Percentiles rank a stretch among this genome's conserved stretches.
Conservation (phyloP, 2,329 filamentous ascomycete species). For the Trichothecium sympodiale region DNA sequence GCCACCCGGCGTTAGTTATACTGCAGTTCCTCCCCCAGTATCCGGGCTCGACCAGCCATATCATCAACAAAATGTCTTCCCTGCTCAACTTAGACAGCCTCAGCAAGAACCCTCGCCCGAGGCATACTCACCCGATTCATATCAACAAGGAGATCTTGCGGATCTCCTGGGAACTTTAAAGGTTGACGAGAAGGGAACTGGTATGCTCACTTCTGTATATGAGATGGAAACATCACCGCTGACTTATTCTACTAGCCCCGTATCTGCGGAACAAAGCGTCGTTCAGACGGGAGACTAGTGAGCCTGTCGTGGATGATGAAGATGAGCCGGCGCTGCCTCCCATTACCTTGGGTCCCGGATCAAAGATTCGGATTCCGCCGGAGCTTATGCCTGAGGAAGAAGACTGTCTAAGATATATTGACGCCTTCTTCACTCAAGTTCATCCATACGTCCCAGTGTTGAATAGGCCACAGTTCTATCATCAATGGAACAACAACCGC, state of each 20-base stretch:
- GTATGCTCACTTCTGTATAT: conserved; percentile 34
- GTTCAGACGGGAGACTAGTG: conserved; percentile 36
- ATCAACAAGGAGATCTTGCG: conserved; percentile 60
- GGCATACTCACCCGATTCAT: conserved; percentile 50
- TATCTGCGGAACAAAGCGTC: conserved; percentile 62
- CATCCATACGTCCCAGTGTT: conserved; percentile 90
- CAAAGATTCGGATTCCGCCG: conserved; percentile 77
- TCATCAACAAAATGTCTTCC: conserved; percentile 36
- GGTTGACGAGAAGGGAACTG: conserved; percentile 77
- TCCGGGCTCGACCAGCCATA: conserved; percentile 42
- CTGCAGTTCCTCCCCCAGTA: conserved; percentile 36
- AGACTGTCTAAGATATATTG: conserved; percentile 72
- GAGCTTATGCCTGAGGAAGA: conserved; percentile 88
- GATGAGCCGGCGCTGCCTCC: conserved; percentile 60
- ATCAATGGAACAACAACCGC: conserved; percentile 77
- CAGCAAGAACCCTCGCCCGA: conserved; percentile 26
- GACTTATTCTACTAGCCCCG: conserved; percentile 44
- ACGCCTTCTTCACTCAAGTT: conserved; percentile 81
- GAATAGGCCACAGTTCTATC: conserved; percentile 71
- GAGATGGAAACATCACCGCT: conserved; percentile 6
- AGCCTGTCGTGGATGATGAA: conserved; percentile 59
- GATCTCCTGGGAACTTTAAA: conserved; percentile 78
- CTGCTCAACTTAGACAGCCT: conserved; percentile 34
- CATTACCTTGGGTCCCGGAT: conserved; percentile 55
- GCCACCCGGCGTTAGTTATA: conserved; percentile 38